Percentiles rank a stretch among this genome's conserved stretches.
Conservation (phyloP, 768 basidiomycete genomes). For the Suillus bovinus region DNA sequence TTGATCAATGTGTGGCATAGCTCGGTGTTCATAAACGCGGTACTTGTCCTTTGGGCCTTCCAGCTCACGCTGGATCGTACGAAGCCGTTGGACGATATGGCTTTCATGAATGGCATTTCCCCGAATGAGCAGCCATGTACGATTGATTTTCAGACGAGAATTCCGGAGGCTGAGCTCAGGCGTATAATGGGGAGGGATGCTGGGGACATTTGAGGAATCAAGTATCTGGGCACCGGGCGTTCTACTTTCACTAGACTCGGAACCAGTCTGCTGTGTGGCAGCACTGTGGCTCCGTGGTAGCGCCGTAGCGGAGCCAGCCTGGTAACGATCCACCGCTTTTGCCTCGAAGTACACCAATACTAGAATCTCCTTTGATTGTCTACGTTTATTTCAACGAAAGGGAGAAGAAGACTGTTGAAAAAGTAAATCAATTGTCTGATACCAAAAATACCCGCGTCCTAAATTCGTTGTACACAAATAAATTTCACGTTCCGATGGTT, state of each 20-base stretch:
- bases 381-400: too few relatives aligned
- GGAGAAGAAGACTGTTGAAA: too few relatives aligned
- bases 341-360: too few relatives aligned
- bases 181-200: slow-evolving; percentile 1
- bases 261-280: neutral
- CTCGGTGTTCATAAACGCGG: slow-evolving; percentile 2
- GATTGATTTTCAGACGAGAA: slow-evolving; percentile 50
- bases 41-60: slow-evolving; percentile 3
- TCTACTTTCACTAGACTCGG: neutral
- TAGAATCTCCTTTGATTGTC: too few relatives aligned
- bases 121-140: slow-evolving; percentile 46
- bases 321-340: neutral
- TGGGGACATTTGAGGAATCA: neutral
- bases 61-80: slow-evolving; percentile 37
- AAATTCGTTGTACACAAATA: too few relatives aligned
- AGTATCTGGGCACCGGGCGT: too few relatives aligned
- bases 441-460: too few relatives aligned
- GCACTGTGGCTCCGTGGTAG: too few relatives aligned
- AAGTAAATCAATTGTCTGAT: too few relatives aligned
- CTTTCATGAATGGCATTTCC: slow-evolving; percentile 39
- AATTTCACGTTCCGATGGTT: too few relatives aligned
- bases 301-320: neutral
- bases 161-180: slow-evolving; percentile 10
- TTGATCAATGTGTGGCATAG: neutral
- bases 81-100: slow-evolving; percentile 53